These are phyloP conservation scores for Ascochyta lentis DNA, from an alignment of 2,329 filamentous ascomycete species.

Conservation along the genomic window DNA sequence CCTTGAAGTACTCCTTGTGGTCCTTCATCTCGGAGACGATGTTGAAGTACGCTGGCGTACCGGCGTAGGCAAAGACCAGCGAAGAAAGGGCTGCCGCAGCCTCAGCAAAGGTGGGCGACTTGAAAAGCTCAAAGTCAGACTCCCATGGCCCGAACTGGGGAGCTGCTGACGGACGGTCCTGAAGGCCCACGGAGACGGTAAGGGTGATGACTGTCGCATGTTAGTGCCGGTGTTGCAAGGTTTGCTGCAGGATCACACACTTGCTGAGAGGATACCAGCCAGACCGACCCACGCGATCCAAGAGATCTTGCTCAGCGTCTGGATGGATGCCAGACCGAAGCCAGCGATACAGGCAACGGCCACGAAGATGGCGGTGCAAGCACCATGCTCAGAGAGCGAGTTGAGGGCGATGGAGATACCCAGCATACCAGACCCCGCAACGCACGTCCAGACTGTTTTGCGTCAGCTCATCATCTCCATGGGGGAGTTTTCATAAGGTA, in stretches of 20 bases:
- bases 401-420: conserved; percentile 66
- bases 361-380: conserved; percentile 65
- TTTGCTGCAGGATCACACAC: not conserved
- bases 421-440: conserved; percentile 62
- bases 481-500: conserved; percentile 43
- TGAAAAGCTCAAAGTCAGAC: conserved; percentile 59
- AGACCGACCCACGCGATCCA: conserved; percentile 50
- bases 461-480: conserved; percentile 41
- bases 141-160: conserved; percentile 22
- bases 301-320: conserved; percentile 66
- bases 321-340: conserved; percentile 59
- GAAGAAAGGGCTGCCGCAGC: conserved; percentile 64
- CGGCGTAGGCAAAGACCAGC: conserved; percentile 62
- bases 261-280: conserved; percentile 17
- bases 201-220: conserved; percentile 16
- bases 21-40: conserved; percentile 69
- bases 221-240: not conserved
- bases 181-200: conserved; percentile 23
- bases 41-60: conserved; percentile 66
- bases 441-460: conserved; percentile 23
- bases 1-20: conserved; percentile 66
- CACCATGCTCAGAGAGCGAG: conserved; percentile 63
- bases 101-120: conserved; percentile 63
- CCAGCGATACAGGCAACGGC: conserved; percentile 55
- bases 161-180: conserved; percentile 26